Evolutionary conservation across 192 early-diverging fungal genomes (phyloP).

Genomic region (Backusella mclennaniae): DNA sequence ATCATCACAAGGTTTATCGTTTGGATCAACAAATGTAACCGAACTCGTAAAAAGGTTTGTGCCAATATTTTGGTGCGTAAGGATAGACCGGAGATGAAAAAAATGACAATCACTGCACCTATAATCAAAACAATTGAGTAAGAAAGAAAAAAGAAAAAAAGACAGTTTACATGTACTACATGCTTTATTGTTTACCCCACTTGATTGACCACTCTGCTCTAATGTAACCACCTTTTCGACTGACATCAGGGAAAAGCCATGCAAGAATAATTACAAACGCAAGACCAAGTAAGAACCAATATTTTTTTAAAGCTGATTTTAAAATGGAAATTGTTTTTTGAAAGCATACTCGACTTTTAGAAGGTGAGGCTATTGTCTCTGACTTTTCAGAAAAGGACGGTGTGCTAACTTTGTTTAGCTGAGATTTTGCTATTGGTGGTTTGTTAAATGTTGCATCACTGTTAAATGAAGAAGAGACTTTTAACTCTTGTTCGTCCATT

Average conservation of each 20-base stretch:
- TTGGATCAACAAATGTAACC: conserved; percentile 63
- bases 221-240: conserved; percentile 48
- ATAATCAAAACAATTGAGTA: neutral
- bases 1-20: conserved; percentile 54
- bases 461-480: conserved; percentile 5
- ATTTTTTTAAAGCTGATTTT: conserved; percentile 11
- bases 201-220: conserved; percentile 63
- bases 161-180: neutral
- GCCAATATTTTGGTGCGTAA: conserved; percentile 30
- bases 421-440: neutral
- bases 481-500: neutral
- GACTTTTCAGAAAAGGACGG: conserved; percentile 15
- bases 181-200: conserved; percentile 42
- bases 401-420: neutral
- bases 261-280: conserved; percentile 60
- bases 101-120: conserved; percentile 38
- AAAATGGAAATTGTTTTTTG: neutral
- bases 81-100: conserved; percentile 36
- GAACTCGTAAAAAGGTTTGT: conserved; percentile 32
- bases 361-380: neutral
- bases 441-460: conserved; percentile 11
- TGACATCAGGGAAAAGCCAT: conserved; percentile 53
- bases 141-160: neutral
- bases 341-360: neutral
- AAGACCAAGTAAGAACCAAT: conserved; percentile 66